phyloP scores from a whole-genome alignment of 169 alveolate genomes.

The Plasmodium cynomolgi region DNA sequence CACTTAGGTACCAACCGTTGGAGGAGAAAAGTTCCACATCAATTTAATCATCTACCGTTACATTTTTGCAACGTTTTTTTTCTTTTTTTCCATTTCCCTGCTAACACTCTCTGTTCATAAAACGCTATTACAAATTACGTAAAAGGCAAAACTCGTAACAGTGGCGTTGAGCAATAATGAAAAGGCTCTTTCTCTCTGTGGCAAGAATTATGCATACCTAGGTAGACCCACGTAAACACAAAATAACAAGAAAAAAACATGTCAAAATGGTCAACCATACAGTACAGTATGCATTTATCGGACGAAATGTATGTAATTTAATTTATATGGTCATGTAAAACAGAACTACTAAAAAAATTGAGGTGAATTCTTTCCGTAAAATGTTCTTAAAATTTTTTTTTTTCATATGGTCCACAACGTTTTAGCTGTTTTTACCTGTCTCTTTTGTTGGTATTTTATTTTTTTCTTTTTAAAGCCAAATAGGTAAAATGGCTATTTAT shows the following conservation, averaged over 20 bases:
- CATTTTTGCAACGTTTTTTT: neutral
- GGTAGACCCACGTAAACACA: neutral
- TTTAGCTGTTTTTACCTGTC: neutral
- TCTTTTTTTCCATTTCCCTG: neutral
- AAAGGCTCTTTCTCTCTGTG: neutral
- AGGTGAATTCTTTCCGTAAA: neutral
- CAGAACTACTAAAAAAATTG: neutral
- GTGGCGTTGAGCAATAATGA: neutral
- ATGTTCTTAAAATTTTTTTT: neutral
- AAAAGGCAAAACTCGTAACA: neutral
- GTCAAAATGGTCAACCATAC: neutral
- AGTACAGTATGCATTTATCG: neutral
- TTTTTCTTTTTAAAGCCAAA: neutral
- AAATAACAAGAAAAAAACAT: neutral
- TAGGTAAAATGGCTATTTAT: neutral
- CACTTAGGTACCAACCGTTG: neutral
- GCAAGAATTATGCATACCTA: neutral
- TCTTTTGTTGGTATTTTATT: neutral
- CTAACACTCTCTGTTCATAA: neutral
- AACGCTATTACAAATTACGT: neutral
- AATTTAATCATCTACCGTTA: neutral
- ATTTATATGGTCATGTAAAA: neutral
- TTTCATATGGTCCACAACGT: neutral
- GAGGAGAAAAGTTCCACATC: slow-evolving; percentile 1
- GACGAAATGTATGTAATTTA: neutral